A percentile compares a stretch with the other conserved stretches of the same genome.
phyloP scores from a whole-genome alignment of 306 rosid genomes.

The Vigna unguiculata region DNA sequence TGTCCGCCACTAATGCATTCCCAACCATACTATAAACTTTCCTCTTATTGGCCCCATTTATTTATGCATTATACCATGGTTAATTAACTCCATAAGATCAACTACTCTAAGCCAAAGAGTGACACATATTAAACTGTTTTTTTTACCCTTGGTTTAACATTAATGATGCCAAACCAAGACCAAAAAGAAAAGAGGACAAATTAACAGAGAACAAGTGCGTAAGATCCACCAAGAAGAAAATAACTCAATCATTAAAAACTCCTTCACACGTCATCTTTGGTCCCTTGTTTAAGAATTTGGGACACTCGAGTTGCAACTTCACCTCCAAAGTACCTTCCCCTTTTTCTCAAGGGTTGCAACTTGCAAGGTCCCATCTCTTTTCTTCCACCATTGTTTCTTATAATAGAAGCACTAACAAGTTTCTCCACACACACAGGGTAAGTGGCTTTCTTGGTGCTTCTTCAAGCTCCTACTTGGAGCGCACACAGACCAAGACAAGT shows the following conservation, averaged over 20 bases:
- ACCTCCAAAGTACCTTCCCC: constrained; percentile 53
- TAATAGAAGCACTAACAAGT: constrained; percentile 1
- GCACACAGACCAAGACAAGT: not conserved
- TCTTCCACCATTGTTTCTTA: constrained; percentile 37
- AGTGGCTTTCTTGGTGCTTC: constrained; percentile 14
- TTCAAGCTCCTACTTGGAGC: constrained; percentile 35
- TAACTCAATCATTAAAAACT: constrained; percentile 14
- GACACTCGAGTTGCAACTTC: constrained; percentile 62
- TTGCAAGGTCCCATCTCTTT: constrained; percentile 42
- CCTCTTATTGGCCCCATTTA: constrained; percentile 28
- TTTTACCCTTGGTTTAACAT: not conserved
- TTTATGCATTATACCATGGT: constrained; percentile 7
- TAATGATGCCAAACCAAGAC: not conserved
- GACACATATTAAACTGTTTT: not conserved
- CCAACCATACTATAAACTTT: constrained; percentile 15
- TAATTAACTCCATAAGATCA: not conserved
- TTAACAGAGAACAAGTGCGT: constrained; percentile 14
- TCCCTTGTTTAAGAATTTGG: constrained; percentile 43
- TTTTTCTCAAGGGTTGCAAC: constrained; percentile 50
- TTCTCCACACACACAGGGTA: not conserved
- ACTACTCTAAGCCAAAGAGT: constrained; percentile 6
- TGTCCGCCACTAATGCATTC: constrained; percentile 44
- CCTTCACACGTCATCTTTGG: constrained; percentile 43
- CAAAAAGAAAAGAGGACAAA: constrained; percentile 18
- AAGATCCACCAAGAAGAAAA: not conserved